phyloP scores from a whole-genome alignment of 1,284 basidiomycete species.

The Puccinia sorghi region DNA sequence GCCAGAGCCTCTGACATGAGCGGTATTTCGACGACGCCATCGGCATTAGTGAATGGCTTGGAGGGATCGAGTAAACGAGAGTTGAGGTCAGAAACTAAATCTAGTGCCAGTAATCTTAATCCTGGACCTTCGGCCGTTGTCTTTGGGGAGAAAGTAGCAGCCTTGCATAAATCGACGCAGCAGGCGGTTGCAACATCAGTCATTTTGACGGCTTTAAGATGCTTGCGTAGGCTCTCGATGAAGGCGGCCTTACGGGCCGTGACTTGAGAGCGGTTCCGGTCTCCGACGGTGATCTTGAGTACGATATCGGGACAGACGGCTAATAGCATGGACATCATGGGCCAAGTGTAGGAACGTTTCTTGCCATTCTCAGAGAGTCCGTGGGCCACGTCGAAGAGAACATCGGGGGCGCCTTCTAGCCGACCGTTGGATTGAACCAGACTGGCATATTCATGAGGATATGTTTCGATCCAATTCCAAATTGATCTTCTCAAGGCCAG shows the following conservation, averaged over 20 bases:
- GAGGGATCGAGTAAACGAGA: slow-evolving; percentile 54
- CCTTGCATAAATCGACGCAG: slow-evolving; percentile 76
- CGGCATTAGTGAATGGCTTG: slow-evolving; percentile 52
- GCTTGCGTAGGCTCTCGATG: slow-evolving; percentile 54
- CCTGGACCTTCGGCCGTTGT: slow-evolving; percentile 65
- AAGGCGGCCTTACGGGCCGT: slow-evolving; percentile 46
- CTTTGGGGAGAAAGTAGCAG: slow-evolving; percentile 68
- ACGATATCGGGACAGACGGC: slow-evolving; percentile 77
- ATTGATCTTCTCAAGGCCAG: slow-evolving; percentile 74
- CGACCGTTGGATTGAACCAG: slow-evolving; percentile 62
- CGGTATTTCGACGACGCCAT: slow-evolving; percentile 54
- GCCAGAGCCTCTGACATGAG: slow-evolving; percentile 57
- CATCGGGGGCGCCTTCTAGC: slow-evolving; percentile 57
- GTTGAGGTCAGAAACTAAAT: slow-evolving; percentile 63
- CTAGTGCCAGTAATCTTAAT: slow-evolving; percentile 68
- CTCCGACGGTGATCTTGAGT: slow-evolving; percentile 60
- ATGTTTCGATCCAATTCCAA: slow-evolving; percentile 88
- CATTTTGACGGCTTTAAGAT: slow-evolving; percentile 57
- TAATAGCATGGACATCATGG: slow-evolving; percentile 74
- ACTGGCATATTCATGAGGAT: slow-evolving; percentile 77
- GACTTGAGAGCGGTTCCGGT: slow-evolving; percentile 60
- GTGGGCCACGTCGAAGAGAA: slow-evolving; percentile 58
- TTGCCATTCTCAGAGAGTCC: slow-evolving; percentile 59
- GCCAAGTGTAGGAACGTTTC: slow-evolving; percentile 71
- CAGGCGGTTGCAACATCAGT: slow-evolving; percentile 71